phyloP scores from a whole-genome alignment of 306 rosid species.

The Trifolium pratense region DNA sequence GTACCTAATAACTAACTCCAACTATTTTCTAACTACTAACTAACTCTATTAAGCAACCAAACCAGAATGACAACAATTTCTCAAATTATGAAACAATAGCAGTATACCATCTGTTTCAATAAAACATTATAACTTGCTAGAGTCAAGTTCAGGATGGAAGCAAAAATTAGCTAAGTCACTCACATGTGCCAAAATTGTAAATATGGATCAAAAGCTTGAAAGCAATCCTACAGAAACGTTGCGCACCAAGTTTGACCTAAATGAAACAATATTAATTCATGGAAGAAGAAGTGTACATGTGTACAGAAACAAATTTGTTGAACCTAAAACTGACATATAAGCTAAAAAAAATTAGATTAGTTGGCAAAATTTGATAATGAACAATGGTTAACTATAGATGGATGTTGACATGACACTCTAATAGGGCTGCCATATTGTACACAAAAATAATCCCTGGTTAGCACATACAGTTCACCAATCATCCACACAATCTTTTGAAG shows the following conservation, averaged over 20 bases:
- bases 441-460: neutral
- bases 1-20: no score
- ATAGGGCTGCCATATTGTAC: neutral
- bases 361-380: neutral
- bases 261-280: neutral
- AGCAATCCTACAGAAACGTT: neutral
- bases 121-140: neutral
- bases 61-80: no score
- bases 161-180: neutral
- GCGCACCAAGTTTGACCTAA: neutral
- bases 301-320: no score
- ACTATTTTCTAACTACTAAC: no score
- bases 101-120: no score
- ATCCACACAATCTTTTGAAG: no score
- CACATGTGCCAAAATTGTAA: neutral
- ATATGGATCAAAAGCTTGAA: neutral
- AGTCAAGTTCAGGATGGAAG: neutral
- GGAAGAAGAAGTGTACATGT: neutral
- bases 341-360: neutral
- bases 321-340: no score
- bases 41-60: no score
- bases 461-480: no score
- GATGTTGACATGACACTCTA: no score
- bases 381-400: no score
- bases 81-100: no score